phyloP scores from a whole-genome alignment of 257 asterid species.

The Prunella vulgaris region DNA sequence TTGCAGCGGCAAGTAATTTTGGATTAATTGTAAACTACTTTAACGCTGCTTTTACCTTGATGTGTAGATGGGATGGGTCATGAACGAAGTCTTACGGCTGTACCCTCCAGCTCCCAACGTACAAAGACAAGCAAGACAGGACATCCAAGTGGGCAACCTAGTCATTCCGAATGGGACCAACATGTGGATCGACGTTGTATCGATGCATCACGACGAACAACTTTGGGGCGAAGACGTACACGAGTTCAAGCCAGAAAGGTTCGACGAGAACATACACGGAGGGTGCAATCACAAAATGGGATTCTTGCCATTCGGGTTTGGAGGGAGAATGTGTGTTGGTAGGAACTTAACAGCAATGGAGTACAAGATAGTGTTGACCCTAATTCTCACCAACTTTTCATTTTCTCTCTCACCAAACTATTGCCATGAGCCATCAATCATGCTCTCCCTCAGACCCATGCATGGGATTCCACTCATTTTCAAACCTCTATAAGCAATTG shows the following conservation, averaged over 20 bases:
- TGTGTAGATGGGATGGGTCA: constrained; percentile 90
- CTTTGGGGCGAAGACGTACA: constrained; percentile 75
- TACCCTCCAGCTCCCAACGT: constrained; percentile 84
- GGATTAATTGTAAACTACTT: too few species aligned
- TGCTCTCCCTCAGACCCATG: constrained; percentile 81
- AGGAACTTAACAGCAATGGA: constrained; percentile 67
- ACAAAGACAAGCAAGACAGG: constrained; percentile 72
- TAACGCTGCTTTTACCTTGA: neutral
- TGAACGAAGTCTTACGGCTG: constrained; percentile 69
- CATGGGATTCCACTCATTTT: constrained; percentile 71
- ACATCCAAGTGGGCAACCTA: constrained; percentile 41
- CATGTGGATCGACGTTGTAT: constrained; percentile 82
- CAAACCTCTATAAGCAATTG: constrained; percentile 22
- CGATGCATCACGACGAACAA: constrained; percentile 68
- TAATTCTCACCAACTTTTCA: constrained; percentile 58
- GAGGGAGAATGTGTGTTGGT: constrained; percentile 92
- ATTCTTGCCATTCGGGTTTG: constrained; percentile 78
- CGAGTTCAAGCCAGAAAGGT: constrained; percentile 75
- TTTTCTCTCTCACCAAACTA: constrained; percentile 64
- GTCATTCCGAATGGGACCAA: constrained; percentile 72
- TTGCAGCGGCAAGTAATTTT: too few species aligned
- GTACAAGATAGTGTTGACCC: constrained; percentile 57
- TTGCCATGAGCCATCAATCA: constrained; percentile 52
- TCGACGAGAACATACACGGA: constrained; percentile 44
- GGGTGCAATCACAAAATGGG: constrained; percentile 94